A percentile compares a stretch with the other conserved stretches of the same genome.
These are phyloP conservation scores for Botryotinia narcissicola DNA, from an alignment of 2,329 filamentous ascomycete genomes.

Conservation along the genomic window DNA sequence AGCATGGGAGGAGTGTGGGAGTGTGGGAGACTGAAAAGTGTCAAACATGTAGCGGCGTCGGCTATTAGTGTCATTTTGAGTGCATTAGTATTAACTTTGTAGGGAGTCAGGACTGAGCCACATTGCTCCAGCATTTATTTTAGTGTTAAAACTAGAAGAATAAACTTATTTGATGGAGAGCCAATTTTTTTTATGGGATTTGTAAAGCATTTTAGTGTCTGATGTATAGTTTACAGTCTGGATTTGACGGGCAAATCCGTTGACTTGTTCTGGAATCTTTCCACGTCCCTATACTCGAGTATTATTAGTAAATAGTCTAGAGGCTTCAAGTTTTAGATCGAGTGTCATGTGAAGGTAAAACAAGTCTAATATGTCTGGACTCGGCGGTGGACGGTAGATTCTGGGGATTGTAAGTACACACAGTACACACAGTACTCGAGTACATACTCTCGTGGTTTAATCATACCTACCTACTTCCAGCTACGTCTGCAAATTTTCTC, in stretches of 20 bases:
- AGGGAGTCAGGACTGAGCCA: neutral
- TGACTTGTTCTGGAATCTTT: constrained; percentile 7
- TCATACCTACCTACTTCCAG: no score
- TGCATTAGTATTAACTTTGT: neutral
- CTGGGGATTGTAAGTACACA: neutral
- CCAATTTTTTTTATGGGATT: neutral
- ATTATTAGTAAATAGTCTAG: neutral
- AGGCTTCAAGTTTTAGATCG: neutral
- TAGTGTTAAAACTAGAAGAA: neutral
- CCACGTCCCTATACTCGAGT: no score
- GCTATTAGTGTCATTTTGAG: constrained; percentile 1
- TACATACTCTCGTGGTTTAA: neutral
- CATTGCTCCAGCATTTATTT: neutral
- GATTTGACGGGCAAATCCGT: neutral
- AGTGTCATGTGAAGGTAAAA: neutral
- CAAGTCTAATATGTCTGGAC: neutral
- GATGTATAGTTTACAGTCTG: neutral
- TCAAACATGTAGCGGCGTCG: neutral
- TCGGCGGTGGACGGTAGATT: neutral
- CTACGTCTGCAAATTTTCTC: neutral
- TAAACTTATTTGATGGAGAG: neutral
- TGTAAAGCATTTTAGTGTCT: neutral
- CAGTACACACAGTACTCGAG: no score
- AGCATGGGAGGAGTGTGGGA: neutral
- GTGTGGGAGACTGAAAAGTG: neutral